phyloP scores from a whole-genome alignment of 2,329 filamentous ascomycete species.

The Penicillium vulpinum region DNA sequence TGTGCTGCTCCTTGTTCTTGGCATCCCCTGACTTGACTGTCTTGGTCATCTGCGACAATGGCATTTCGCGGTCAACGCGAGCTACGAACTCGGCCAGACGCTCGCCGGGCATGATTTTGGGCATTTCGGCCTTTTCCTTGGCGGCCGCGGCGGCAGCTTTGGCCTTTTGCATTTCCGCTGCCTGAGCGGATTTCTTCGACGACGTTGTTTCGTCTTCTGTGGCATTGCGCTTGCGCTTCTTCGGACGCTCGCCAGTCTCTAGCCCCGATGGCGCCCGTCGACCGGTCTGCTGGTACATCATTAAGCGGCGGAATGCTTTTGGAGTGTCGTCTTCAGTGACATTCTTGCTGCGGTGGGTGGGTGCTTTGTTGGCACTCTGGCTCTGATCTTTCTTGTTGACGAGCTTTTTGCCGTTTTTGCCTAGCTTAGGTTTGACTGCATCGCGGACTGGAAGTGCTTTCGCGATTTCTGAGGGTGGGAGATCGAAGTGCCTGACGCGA shows the following conservation, averaged over 20 bases:
- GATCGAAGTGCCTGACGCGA: constrained; percentile 49
- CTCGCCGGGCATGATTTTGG: constrained; percentile 80
- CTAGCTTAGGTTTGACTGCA: constrained; percentile 40
- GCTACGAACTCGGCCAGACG: constrained; percentile 76
- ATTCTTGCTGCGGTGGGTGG: constrained; percentile 39
- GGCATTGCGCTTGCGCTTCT: constrained; percentile 51
- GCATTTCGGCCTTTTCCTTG: constrained; percentile 37
- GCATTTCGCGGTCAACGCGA: constrained; percentile 81
- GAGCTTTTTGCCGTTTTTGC: constrained; percentile 37
- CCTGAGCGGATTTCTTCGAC: constrained; percentile 15
- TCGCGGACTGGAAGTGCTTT: constrained; percentile 59
- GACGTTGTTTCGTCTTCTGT: constrained; percentile 12
- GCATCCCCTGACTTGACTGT: constrained; percentile 38
- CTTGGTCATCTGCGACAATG: constrained; percentile 69
- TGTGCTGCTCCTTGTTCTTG: constrained; percentile 51
- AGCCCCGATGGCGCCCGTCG: constrained; percentile 61
- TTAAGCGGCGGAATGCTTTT: constrained; percentile 80
- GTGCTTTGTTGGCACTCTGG: constrained; percentile 42
- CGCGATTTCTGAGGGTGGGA: constrained; percentile 62
- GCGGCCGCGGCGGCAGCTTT: constrained; percentile 7
- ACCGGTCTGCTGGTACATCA: constrained; percentile 67
- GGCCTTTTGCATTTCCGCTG: constrained; percentile 4
- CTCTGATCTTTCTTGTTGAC: constrained; percentile 31
- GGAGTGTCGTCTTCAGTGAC: constrained; percentile 72
- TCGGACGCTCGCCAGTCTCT: constrained; percentile 55